Evolutionary conservation across 768 basidiomycete species (phyloP), one percentile per base, ranked within the genome.

Genomic region (Lanmaoa pseudosensibilis): DNA sequence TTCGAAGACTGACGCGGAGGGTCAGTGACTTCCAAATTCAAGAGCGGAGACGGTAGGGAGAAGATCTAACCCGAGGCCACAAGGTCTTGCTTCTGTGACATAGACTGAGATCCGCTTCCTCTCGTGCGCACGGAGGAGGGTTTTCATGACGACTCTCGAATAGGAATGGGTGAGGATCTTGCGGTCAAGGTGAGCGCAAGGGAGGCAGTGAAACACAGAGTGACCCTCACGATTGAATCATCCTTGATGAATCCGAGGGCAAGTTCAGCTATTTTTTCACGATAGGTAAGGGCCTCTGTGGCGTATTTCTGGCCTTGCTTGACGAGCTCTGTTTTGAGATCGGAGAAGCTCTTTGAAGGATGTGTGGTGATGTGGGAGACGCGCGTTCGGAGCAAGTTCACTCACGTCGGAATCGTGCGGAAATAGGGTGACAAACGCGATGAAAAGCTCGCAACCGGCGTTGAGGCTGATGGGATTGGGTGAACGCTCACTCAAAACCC

Each of bases 151-250:
- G 44, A 98, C 94, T 65, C 97, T 82, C 25, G 94, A 98, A 77
- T 95, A 95, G 34, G 93, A 94, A 74, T 99, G 97, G 3, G 94
- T 98, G 55, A 99, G 82, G 68, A 99, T 94, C 92, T 98, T 69
- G 56, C 13, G 53, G 54, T 36, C 12, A 32, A 46, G 27, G 57
- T 72, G 59, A 62, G 50, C 49, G 51, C 50, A 34, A 30, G 27
- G 18, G 58, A 46, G 52, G 58, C 33, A 48, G 53, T 39, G 49
- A 65, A 58, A 54, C 60, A 61, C 55, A 58, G 50, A 50, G 56
- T 56, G 61, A 66, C 41, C 71, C 80, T 65, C 69, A 88, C 92
- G 68, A 93, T 90, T 9, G 91, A 93, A 70, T 92, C 94, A 67
- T 99, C 97, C 69, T 90, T 89, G 69, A 98, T 92, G 77, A 98